Evolutionary conservation across 2,329 filamentous ascomycete species (phyloP).

Genomic region (Aaosphaeria pasadenensis): DNA sequence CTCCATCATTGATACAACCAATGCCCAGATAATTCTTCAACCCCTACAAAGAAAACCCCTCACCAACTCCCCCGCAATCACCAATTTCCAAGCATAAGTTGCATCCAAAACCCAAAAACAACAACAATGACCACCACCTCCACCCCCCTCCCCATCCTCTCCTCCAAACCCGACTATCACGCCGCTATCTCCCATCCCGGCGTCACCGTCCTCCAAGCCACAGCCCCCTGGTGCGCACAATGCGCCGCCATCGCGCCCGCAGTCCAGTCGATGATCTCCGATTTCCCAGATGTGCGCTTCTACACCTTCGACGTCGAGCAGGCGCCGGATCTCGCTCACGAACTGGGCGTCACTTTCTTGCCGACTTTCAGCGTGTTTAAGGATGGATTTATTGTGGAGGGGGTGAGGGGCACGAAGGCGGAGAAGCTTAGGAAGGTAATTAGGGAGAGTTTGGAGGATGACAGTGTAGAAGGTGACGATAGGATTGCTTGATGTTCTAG

Average conservation of each 20-base stretch:
- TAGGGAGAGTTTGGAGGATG: conserved; percentile 1
- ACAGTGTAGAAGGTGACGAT: no score
- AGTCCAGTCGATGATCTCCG: conserved; percentile 20
- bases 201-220: conserved; percentile 29
- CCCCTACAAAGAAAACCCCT: no score
- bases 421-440: conserved; percentile 7
- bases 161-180: conserved; percentile 24
- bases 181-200: conserved; percentile 28
- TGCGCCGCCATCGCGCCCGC: conserved; percentile 27
- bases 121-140: conserved; percentile 4
- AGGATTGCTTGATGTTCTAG: no score
- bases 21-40: no score
- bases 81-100: no score
- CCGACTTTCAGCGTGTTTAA: conserved; percentile 27
- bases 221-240: conserved; percentile 26
- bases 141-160: conserved; percentile 17
- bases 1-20: no score
- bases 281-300: conserved; percentile 23
- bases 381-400: conserved; percentile 22
- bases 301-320: conserved; percentile 30
- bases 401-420: conserved; percentile 4
- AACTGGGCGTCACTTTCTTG: conserved; percentile 24
- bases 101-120: background rate
- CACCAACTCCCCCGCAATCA: no score
- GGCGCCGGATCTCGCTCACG: conserved; percentile 27